Evolutionary conservation across 176 grass and related monocot genomes (phyloP).

Genomic region (Triticum turgidum): DNA sequence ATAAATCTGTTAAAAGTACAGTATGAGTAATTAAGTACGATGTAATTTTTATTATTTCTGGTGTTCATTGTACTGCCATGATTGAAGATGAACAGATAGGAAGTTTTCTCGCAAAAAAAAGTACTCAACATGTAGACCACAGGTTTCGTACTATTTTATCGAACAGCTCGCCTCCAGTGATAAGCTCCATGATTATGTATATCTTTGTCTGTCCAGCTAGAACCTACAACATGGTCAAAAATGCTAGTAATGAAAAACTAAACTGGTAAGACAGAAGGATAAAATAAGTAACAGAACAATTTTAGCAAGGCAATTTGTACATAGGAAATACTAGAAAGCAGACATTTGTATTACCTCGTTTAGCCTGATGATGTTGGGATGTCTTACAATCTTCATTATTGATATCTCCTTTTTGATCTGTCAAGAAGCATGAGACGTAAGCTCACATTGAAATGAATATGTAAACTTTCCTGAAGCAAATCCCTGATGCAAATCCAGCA

Average conservation of each 20-base stretch:
- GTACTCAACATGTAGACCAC: neutral
- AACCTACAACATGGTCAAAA: slow-evolving; percentile 60
- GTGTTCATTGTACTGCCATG: too few species aligned
- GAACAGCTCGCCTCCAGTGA: slow-evolving; percentile 89
- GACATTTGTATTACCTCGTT: slow-evolving; percentile 54
- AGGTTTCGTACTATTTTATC: slow-evolving; percentile 85
- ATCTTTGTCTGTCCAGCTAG: slow-evolving; percentile 84
- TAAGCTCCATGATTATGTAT: slow-evolving; percentile 97
- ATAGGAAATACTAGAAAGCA: neutral
- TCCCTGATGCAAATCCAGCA: neutral
- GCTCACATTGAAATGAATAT: neutral
- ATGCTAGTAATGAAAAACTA: slow-evolving; percentile 5
- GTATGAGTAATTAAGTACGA: neutral
- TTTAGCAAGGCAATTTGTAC: neutral
- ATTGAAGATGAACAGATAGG: too few species aligned
- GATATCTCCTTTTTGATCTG: slow-evolving; percentile 99
- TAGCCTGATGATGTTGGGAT: slow-evolving; percentile 81
- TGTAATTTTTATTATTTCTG: too few species aligned
- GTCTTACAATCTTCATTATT: slow-evolving; percentile 97
- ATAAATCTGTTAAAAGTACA: neutral
- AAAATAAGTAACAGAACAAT: slow-evolving; percentile 2
- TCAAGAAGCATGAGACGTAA: slow-evolving; percentile 7
- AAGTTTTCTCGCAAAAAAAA: neutral
- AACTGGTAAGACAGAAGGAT: neutral
- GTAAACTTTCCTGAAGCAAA: neutral